Percentiles rank a stretch among this genome's conserved stretches.
Evolutionary conservation across 2,329 filamentous ascomycete genomes (phyloP).

Genomic region (Sporothrix sp.): DNA sequence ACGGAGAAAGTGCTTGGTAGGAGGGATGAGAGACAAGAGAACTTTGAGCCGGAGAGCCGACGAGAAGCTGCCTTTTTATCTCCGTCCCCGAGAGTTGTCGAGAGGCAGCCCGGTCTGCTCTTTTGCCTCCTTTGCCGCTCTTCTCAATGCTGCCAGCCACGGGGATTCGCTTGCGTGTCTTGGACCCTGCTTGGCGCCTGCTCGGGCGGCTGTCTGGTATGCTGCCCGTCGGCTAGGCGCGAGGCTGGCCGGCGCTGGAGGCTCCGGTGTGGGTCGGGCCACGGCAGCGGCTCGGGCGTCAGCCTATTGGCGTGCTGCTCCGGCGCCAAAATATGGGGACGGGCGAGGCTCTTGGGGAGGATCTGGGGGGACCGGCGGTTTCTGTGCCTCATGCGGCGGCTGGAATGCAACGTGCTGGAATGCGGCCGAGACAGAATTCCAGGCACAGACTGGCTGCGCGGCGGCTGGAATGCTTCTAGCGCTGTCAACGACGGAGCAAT

Average conservation of each 20-base stretch:
- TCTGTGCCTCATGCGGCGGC: background rate
- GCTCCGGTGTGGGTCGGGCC: background rate
- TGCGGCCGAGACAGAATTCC: constrained; percentile 3
- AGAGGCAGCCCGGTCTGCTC: background rate
- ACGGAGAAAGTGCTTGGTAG: background rate
- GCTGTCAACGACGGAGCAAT: background rate
- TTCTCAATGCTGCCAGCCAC: constrained; percentile 10
- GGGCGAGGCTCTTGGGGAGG: background rate
- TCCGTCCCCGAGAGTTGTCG: background rate
- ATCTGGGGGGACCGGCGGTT: background rate
- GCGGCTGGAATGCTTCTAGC: constrained; percentile 5
- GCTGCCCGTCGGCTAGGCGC: background rate
- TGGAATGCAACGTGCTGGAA: constrained; percentile 7
- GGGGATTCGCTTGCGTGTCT: background rate
- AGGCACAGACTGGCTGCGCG: background rate
- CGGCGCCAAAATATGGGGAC: background rate
- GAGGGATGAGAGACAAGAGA: background rate
- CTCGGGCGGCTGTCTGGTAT: background rate
- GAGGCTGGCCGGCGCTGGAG: background rate
- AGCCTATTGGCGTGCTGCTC: background rate
- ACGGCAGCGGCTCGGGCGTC: background rate
- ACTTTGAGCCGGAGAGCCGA: background rate
- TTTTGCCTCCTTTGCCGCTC: constrained; percentile 1
- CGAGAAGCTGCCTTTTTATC: constrained; percentile 1
- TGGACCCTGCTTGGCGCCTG: background rate